Evolutionary conservation across 768 basidiomycete genomes (phyloP).

Genomic region (Tricholoma saponaceum): DNA sequence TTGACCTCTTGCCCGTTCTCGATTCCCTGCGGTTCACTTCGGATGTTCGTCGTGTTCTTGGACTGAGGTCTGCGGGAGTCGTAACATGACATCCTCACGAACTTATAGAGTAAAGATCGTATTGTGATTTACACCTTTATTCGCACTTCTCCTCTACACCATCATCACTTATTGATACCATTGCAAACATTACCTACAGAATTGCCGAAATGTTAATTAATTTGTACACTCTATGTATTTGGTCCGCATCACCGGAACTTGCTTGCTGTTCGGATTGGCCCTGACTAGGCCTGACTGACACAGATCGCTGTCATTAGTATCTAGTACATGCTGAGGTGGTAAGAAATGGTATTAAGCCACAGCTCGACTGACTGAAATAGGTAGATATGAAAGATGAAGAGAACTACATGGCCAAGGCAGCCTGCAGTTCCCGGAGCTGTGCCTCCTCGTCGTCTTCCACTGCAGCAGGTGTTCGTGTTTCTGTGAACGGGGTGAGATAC

Average conservation of each 20-base stretch:
- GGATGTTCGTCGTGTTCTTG: constrained; percentile 90
- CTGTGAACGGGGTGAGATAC: constrained; percentile 11
- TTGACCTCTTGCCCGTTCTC: constrained; percentile 92
- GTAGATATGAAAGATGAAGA: constrained; percentile 12
- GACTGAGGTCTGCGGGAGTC: constrained; percentile 49
- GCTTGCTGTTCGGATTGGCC: neutral
- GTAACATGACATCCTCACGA: constrained; percentile 22
- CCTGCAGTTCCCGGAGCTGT: constrained; percentile 86
- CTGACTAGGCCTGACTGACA: neutral
- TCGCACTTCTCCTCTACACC: constrained; percentile 12
- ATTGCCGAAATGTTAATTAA: constrained; percentile 21
- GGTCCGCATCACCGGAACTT: neutral
- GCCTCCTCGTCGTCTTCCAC: constrained; percentile 91
- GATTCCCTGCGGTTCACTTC: constrained; percentile 95
- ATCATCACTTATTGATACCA: constrained; percentile 29
- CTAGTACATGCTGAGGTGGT: constrained; percentile 17
- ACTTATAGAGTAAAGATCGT: constrained; percentile 22
- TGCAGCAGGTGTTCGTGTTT: constrained; percentile 33
- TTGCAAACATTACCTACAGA: constrained; percentile 23
- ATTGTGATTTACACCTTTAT: constrained; percentile 22
- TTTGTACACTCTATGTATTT: constrained; percentile 16
- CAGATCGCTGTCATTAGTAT: constrained; percentile 21
- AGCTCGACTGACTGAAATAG: constrained; percentile 16
- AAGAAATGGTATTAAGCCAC: constrained; percentile 16
- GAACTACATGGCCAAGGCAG: constrained; percentile 74